Evolutionary conservation across 768 basidiomycete genomes (phyloP).

Genomic region (Trametes gibbosa): DNA sequence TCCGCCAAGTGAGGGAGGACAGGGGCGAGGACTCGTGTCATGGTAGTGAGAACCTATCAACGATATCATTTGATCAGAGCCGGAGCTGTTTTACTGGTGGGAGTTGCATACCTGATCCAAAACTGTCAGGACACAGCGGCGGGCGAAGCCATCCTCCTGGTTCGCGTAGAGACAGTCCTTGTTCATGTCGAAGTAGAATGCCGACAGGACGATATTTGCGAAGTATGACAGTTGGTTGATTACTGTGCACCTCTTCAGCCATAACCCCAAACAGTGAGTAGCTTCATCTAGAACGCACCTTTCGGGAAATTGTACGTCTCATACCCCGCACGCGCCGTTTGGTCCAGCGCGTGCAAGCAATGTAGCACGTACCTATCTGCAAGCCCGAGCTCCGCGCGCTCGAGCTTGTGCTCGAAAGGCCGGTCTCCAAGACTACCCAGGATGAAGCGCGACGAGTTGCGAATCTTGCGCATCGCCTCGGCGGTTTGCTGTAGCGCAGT

Average conservation of each 20-base stretch:
- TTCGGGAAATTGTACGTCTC: conserved; percentile 73
- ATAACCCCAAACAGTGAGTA: neutral
- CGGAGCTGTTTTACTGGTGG: conserved; percentile 34
- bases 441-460: conserved; percentile 84
- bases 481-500: conserved; percentile 71
- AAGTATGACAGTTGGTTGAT: conserved; percentile 73
- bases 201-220: conserved; percentile 79
- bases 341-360: conserved; percentile 73
- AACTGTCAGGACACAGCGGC: conserved; percentile 67
- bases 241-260: conserved; percentile 42
- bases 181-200: conserved; percentile 88
- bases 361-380: conserved; percentile 88
- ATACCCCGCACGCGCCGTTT: conserved; percentile 65
- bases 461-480: conserved; percentile 77
- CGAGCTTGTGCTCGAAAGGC: conserved; percentile 36
- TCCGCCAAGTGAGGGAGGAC: conserved; percentile 90
- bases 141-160: conserved; percentile 43
- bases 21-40: conserved; percentile 75
- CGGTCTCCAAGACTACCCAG: conserved; percentile 68
- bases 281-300: conserved; percentile 45
- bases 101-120: conserved; percentile 55
- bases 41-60: conserved; percentile 58
- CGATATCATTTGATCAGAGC: neutral
- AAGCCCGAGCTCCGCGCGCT: conserved; percentile 53
- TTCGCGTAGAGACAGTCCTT: conserved; percentile 90